phyloP scores from a whole-genome alignment of 306 rosid species.

The Quercus suber region DNA sequence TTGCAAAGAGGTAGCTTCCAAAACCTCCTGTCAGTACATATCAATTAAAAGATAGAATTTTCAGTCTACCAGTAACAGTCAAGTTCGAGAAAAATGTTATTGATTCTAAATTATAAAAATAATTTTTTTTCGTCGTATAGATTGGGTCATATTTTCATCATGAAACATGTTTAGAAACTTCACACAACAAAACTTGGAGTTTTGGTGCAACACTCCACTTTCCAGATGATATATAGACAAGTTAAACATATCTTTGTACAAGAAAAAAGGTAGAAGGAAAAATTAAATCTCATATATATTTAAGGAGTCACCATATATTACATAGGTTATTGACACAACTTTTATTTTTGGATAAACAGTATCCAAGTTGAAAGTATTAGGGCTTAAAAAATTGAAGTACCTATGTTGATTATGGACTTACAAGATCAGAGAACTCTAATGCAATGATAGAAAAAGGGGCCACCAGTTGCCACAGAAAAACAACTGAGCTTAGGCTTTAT shows the following conservation, averaged over 20 bases:
- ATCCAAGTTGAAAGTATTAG: too few relatives aligned
- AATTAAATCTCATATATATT: not conserved
- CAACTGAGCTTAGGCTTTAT: not conserved
- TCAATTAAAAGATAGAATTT: not conserved
- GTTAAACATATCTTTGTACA: not conserved
- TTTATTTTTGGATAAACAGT: too few relatives aligned
- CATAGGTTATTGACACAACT: not conserved
- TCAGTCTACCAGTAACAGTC: too few relatives aligned
- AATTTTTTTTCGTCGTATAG: too few relatives aligned
- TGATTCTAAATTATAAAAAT: not conserved
- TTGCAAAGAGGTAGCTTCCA: conserved; percentile 10
- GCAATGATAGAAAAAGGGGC: not conserved
- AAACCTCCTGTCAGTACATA: conserved; percentile 9
- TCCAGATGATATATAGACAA: not conserved
- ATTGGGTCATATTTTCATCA: not conserved
- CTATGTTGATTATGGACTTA: not conserved
- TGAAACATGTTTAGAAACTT: not conserved
- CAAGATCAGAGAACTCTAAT: not conserved
- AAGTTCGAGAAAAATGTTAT: not conserved
- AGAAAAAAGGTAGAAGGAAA: not conserved
- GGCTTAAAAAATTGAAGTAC: too few relatives aligned
- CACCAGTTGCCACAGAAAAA: not conserved
- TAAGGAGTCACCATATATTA: not conserved
- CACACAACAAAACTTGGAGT: too few relatives aligned
- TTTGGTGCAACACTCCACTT: not conserved